A percentile compares a stretch with the other conserved stretches of the same genome.
phyloP scores from a whole-genome alignment of 108 stramenopile species.

The Conticribra weissflogii region DNA sequence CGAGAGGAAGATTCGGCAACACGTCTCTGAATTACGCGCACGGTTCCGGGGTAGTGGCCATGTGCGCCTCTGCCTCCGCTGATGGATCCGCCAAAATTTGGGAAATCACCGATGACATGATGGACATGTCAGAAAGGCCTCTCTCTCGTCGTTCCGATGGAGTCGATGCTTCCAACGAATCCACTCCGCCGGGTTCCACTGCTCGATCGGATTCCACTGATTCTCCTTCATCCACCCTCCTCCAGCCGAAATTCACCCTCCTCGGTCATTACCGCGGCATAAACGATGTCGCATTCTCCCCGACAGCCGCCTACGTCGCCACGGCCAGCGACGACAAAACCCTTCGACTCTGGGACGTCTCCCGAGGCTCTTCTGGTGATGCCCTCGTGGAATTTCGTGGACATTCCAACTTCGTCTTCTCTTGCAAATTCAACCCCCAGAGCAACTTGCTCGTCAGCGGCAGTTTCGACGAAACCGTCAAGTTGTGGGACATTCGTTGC shows the following conservation, averaged over 20 bases:
- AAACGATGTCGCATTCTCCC: constrained; percentile 86
- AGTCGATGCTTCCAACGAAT: constrained; percentile 1
- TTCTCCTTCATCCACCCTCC: constrained; percentile 27
- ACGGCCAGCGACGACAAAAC: constrained; percentile 94
- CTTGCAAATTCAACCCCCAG: constrained; percentile 79
- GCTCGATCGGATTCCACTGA: constrained; percentile 2
- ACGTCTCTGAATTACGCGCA: background rate
- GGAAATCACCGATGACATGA: constrained; percentile 48
- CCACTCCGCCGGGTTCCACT: background rate
- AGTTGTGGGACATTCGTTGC: constrained; percentile 93
- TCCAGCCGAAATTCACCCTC: constrained; percentile 35
- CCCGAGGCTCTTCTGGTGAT: constrained; percentile 55
- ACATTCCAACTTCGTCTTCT: constrained; percentile 93
- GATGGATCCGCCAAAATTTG: constrained; percentile 82
- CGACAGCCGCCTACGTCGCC: constrained; percentile 71
- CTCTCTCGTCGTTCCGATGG: too few species aligned
- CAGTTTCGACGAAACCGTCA: constrained; percentile 93
- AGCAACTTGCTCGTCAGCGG: constrained; percentile 85
- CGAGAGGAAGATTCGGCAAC: background rate
- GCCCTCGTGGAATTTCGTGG: constrained; percentile 88
- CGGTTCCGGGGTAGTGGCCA: constrained; percentile 18
- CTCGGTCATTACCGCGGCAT: constrained; percentile 81
- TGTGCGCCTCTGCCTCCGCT: constrained; percentile 77
- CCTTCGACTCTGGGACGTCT: constrained; percentile 85
- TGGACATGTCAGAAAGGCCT: constrained; percentile 7